These are phyloP conservation scores for Tetragonia tetragonoides DNA, from an alignment of 148 eudicot genomes.

Conservation along the genomic window DNA sequence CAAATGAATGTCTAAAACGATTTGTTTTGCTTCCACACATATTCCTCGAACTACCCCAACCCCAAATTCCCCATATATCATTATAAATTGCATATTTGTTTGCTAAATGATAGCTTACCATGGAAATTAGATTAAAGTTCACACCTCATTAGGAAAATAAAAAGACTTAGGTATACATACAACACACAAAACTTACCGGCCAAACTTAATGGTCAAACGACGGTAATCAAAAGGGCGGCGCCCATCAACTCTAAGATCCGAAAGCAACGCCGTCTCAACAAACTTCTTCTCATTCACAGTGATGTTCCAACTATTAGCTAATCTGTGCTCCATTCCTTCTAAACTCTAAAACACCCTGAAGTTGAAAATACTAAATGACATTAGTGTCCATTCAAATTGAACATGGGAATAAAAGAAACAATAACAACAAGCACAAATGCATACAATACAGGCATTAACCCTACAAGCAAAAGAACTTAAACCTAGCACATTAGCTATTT, in stretches of 20 bases:
- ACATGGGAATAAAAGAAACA: background rate
- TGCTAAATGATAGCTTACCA: no score
- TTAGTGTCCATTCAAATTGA: background rate
- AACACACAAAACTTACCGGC: slow-evolving; percentile 47
- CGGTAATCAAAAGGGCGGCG: slow-evolving; percentile 79
- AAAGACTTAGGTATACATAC: no score
- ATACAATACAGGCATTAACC: background rate
- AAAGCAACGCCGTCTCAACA: slow-evolving; percentile 66
- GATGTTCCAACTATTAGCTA: slow-evolving; percentile 75
- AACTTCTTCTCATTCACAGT: slow-evolving; percentile 85
- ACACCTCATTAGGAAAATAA: no score
- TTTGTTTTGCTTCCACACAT: no score
- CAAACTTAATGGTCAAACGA: slow-evolving; percentile 62
- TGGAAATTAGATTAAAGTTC: no score
- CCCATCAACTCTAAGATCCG: slow-evolving; percentile 80
- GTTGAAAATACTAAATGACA: background rate
- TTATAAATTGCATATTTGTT: no score
- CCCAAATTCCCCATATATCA: no score
- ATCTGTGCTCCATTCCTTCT: slow-evolving; percentile 69
- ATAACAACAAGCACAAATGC: background rate
- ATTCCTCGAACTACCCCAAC: no score
- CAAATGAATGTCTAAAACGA: no score
- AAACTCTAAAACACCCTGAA: background rate
- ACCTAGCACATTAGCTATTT: no score
- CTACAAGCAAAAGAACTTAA: no score